Evolutionary conservation across 2,329 filamentous ascomycete species (phyloP).

Genomic region (Scytalidium sp.): DNA sequence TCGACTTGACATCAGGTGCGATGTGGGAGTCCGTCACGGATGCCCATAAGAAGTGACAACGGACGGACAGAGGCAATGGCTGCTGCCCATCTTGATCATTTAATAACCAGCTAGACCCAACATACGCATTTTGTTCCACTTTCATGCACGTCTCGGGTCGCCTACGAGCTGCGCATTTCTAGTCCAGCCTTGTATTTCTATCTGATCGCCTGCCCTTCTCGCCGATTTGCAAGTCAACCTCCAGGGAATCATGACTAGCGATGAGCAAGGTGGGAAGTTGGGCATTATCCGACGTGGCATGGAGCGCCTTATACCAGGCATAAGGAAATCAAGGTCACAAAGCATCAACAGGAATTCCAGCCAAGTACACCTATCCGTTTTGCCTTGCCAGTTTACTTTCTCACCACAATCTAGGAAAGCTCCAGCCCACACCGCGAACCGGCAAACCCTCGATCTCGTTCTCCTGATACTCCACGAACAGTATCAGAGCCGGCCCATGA

Average conservation of each 20-base stretch:
- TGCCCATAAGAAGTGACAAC: not conserved
- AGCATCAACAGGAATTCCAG: not conserved
- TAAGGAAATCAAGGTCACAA: not conserved
- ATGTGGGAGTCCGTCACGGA: not conserved
- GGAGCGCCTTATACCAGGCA: not conserved
- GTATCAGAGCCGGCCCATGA: not conserved
- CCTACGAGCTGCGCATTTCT: not conserved
- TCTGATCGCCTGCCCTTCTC: not conserved
- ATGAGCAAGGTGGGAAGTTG: not conserved
- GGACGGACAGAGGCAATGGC: not conserved
- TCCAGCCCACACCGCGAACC: not conserved
- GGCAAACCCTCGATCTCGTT: not conserved
- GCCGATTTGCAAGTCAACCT: not conserved
- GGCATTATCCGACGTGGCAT: not conserved
- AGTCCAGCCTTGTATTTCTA: not conserved
- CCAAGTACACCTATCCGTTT: not conserved
- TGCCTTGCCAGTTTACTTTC: not conserved
- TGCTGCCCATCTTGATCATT: not conserved
- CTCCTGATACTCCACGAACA: not conserved
- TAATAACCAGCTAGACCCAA: not conserved
- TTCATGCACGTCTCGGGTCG: not conserved
- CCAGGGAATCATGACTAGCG: not conserved
- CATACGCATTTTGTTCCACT: not conserved
- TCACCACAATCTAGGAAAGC: not conserved
- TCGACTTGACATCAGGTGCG: not conserved